Conservation (phyloP, 2,329 filamentous ascomycete genomes). For the Zymoseptoria pseudotritici region DNA sequence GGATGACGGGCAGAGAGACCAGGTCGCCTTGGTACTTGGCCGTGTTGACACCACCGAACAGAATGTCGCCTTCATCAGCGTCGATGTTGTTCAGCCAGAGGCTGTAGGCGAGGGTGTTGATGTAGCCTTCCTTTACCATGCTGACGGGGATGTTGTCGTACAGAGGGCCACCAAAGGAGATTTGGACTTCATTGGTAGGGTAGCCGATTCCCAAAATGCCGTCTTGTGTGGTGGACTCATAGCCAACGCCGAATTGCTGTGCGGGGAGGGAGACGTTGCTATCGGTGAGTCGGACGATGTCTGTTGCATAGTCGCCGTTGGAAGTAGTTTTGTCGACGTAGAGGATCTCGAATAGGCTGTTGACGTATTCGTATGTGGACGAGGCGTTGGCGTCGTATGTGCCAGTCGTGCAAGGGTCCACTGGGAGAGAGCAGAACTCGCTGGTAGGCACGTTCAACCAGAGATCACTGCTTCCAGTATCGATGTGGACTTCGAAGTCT, state of each 20-base stretch:
- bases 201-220: constrained; percentile 86
- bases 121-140: constrained; percentile 55
- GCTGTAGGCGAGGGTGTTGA: constrained; percentile 59
- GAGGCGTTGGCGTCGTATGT: constrained; percentile 64
- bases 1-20: constrained; percentile 52
- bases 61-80: constrained; percentile 59
- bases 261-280: constrained; percentile 45
- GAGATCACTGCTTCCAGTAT: constrained; percentile 58
- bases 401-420: constrained; percentile 54
- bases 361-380: constrained; percentile 66
- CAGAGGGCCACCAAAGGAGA: constrained; percentile 47
- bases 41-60: constrained; percentile 76
- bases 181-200: constrained; percentile 65
- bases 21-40: constrained; percentile 62
- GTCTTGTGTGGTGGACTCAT: constrained; percentile 50
- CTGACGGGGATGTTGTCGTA: constrained; percentile 59
- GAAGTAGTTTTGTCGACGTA: constrained; percentile 77
- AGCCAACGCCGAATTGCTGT: constrained; percentile 68
- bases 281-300: constrained; percentile 53
- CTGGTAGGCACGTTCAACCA: constrained; percentile 61
- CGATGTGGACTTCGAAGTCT: constrained; percentile 48
- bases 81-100: constrained; percentile 55
- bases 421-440: constrained; percentile 43
- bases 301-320: constrained; percentile 69
- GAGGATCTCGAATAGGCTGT: constrained; percentile 72